Conservation (phyloP, 192 early-diverging fungal genomes). For the Bifiguratus adelaidae region DNA sequence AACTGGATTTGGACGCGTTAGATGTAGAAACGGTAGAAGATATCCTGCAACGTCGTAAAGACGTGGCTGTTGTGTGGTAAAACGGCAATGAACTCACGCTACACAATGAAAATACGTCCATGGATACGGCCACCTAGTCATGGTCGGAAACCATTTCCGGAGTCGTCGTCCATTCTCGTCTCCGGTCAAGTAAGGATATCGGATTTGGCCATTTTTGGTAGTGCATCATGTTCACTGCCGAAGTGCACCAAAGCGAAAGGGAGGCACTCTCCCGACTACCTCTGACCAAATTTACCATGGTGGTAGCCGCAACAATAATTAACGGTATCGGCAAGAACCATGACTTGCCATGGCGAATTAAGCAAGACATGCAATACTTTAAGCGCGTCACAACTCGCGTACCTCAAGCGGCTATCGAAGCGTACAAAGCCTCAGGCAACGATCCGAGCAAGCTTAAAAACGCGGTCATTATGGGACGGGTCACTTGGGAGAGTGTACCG, state of each 20-base stretch:
- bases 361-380: slow-evolving; percentile 81
- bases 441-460: slow-evolving; percentile 36
- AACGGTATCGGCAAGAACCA: slow-evolving; percentile 68
- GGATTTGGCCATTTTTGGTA: too few species aligned
- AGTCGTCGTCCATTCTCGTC: too few species aligned
- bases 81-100: too few species aligned
- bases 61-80: slow-evolving; percentile 10
- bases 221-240: too few species aligned
- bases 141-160: too few species aligned
- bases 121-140: too few species aligned
- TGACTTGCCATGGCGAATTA: slow-evolving; percentile 79
- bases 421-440: neutral
- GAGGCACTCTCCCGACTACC: neutral
- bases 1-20: slow-evolving; percentile 11
- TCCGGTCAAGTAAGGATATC: too few species aligned
- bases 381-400: slow-evolving; percentile 45
- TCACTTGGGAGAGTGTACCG: slow-evolving; percentile 92
- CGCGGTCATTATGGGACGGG: slow-evolving; percentile 88
- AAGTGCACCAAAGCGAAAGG: too few species aligned
- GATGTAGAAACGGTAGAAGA: slow-evolving; percentile 8
- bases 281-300: slow-evolving; percentile 31
- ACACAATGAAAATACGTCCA: too few species aligned
- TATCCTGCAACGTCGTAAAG: slow-evolving; percentile 13
- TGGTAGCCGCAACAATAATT: slow-evolving; percentile 68
- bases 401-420: neutral